Evolutionary conservation across 495 filamentous ascomycete species (phyloP).

Genomic region (Lasiosphaeria hispida): DNA sequence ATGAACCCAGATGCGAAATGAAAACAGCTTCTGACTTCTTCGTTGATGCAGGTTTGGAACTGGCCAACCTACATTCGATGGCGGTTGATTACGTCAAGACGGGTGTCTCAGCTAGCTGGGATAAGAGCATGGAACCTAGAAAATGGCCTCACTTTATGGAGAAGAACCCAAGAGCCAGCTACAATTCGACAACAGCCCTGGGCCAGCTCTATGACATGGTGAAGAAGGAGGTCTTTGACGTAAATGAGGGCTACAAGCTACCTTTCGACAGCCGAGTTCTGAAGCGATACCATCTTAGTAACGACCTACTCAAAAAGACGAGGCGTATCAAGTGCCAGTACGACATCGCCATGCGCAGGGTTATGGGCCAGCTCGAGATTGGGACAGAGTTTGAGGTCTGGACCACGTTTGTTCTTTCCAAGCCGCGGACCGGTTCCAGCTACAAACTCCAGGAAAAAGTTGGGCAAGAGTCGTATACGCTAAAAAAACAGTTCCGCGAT

Average conservation of each 20-base stretch:
- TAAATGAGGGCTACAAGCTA: conserved; percentile 63
- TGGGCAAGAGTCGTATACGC: conserved; percentile 56
- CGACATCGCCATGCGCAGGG: conserved; percentile 69
- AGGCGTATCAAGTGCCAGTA: conserved; percentile 71
- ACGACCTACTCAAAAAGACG: conserved; percentile 55
- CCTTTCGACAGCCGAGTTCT: conserved; percentile 80
- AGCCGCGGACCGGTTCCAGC: conserved; percentile 61
- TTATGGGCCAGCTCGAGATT: conserved; percentile 86
- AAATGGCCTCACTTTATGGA: conserved; percentile 93
- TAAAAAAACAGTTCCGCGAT: conserved; percentile 66
- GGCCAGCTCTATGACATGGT: conserved; percentile 78
- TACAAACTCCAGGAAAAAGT: conserved; percentile 88
- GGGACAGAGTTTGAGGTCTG: conserved; percentile 88
- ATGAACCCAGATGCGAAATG: conserved; percentile 14
- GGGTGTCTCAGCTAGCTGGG: conserved; percentile 71
- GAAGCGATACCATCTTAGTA: conserved; percentile 53
- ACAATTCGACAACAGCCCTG: conserved; percentile 69
- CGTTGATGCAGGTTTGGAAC: conserved; percentile 48
- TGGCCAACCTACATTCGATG: conserved; percentile 81
- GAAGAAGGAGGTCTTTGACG: conserved; percentile 52
- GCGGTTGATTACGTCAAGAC: conserved; percentile 94
- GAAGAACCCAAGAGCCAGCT: conserved; percentile 55
- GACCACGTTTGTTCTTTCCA: conserved; percentile 76
- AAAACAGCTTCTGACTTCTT: background rate
- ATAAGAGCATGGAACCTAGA: conserved; percentile 53